Evolutionary conservation across 176 grass and related monocot species (phyloP), one percentile per base, ranked within the genome.

Genomic region (Carex parvula): DNA sequence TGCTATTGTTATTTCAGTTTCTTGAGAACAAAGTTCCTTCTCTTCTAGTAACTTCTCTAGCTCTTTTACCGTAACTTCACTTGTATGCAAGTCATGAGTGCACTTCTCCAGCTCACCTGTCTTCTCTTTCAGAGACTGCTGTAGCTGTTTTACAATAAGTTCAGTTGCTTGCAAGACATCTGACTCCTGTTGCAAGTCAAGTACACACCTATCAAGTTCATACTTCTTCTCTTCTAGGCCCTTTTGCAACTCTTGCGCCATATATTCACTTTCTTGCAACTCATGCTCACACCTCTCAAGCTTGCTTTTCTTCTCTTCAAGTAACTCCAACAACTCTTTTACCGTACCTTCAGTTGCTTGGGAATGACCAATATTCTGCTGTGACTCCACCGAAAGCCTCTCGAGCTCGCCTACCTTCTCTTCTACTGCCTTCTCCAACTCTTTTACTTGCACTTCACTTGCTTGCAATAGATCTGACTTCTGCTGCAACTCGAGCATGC

Each of bases 381-480:
- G 24, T 48, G 73, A 83, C 62, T 83, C 80, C 39, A 65, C 22
- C 6, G 60, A 83, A 83, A 41, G 16, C 80, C 26, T 83, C 35
- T 83, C 61, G 13, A 48, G 80, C 41, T 83, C 80, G 3, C 70
- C 53, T 64, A 35, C 35, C 55, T 78, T 85, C 67, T 85, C 70
- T 78, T 85, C 60, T 68, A 83, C 15, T 52, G 32, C 21, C 63
- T 66, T 66, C 60, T 83, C 62, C 80, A 83, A 46, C 62, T 83
- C 80, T 46, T 83, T 68, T 22, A 83, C 60, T 67, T 26, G 46
- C 41, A 52, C 81, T 84, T 95, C 92, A 81, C 83, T 76, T 85
- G 75, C 84, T 84, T 98, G 91, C 70, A 97, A 77, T 10, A 86
- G 81, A 89, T 94, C 84, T 66, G 92, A 87, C 59, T 88, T 92